Evolutionary conservation across 352 stramenopile species (phyloP), one percentile per base, ranked within the genome.

Genomic region (Phytophthora fragariaefolia): DNA sequence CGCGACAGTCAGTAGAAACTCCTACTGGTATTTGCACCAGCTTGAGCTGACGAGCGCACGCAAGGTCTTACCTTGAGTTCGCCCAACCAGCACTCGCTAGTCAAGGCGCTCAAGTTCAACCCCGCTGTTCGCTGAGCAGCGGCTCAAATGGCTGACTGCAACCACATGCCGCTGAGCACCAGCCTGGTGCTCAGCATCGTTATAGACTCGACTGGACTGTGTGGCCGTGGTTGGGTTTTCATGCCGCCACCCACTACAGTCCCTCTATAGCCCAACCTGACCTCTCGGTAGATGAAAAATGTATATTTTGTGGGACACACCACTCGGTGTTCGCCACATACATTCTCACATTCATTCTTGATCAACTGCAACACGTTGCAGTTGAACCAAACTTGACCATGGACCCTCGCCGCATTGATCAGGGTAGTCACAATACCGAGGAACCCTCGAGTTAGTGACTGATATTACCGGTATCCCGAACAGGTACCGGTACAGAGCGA

Each of bases 341-440:
- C 18, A 23, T 46, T n/a, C n/a, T n/a, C n/a, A n/a, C n/a, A n/a
- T n/a, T n/a, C n/a, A 56, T 56, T 3, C n/a, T 6, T 5, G 55
- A 42, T 32, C 47, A 55, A 38, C 20, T 63, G 49, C 20, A 20
- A 62, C 54, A 24, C 15, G 17, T 46, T 62, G 54, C 42, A 42
- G 47, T 58, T 64, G 56, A 63, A 54, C 20, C 24, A 49, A 56
- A 55, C 42, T 54, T 63, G 55, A 52, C 26, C 53, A n/a, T n/a
- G n/a, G n/a, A n/a, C n/a, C n/a, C n/a, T n/a, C n/a, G n/a, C n/a
- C n/a, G n/a, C 4, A 53, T 1, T 6, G 36, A 32, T 18, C 28
- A 45, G 30, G 20, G 34, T 9, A 48, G 10, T 26, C 51, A 49
- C 38, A 36, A 24, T 38, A 58, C 9, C 20, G 23, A 49, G 51